phyloP scores from a whole-genome alignment of 257 asterid species.

The Schizonepeta tenuifolia region DNA sequence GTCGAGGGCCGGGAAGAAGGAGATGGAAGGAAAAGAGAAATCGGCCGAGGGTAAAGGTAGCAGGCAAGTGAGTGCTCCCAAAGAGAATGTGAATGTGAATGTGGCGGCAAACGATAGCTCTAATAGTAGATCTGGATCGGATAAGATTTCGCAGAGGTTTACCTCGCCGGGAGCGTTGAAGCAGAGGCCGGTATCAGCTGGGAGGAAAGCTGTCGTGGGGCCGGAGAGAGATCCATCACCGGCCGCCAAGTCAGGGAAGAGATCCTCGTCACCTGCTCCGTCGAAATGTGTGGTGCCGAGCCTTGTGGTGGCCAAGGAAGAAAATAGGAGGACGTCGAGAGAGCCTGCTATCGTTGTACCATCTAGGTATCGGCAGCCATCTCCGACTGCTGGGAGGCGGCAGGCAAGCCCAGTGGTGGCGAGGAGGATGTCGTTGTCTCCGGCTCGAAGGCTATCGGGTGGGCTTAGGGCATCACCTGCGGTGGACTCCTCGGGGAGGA shows the following conservation, averaged over 20 bases:
- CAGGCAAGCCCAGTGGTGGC: conserved; percentile 78
- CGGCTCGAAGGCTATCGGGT: conserved; percentile 76
- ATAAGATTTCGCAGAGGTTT: conserved; percentile 65
- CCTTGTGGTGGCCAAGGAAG: conserved; percentile 80
- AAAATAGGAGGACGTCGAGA: conserved; percentile 65
- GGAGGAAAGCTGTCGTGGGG: conserved; percentile 53
- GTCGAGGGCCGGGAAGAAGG: conserved; percentile 51
- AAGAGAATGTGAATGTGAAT: conserved; percentile 71
- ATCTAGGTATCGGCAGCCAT: conserved; percentile 90
- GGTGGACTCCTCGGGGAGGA: conserved; percentile 75
- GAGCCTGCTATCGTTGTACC: conserved; percentile 93
- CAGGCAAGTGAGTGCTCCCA: conserved; percentile 49
- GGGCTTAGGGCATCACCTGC: conserved; percentile 73
- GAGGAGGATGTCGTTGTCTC: conserved; percentile 86
- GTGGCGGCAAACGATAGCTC: conserved; percentile 27
- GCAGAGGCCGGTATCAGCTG: conserved; percentile 66
- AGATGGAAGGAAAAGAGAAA: conserved; percentile 37
- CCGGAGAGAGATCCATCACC: conserved; percentile 88
- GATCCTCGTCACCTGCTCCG: conserved; percentile 89
- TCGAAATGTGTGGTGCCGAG: conserved; percentile 92
- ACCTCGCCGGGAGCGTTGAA: conserved; percentile 67
- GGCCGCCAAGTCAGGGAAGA: conserved; percentile 63
- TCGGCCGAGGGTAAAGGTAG: conserved; percentile 31
- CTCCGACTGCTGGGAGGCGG: conserved; percentile 70
- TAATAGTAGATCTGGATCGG: conserved; percentile 36